Conservation (phyloP, 1,284 basidiomycete species). For the Porogramme epimiltina region DNA sequence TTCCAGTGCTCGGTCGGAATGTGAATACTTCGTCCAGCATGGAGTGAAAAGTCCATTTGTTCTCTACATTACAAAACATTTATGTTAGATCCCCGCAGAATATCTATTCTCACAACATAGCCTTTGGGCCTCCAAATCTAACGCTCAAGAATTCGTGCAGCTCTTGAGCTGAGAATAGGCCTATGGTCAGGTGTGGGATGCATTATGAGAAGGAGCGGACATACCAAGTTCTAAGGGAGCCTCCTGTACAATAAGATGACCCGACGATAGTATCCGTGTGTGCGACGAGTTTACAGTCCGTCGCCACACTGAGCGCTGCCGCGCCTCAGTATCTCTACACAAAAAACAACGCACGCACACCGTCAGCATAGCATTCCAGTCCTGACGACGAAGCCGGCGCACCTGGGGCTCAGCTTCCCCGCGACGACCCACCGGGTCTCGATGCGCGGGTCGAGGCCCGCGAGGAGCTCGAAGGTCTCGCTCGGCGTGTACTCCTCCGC, state of each 20-base stretch:
- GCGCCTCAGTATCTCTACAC: conserved; percentile 38
- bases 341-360: no score
- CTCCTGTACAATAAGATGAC: conserved; percentile 51
- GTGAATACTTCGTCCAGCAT: no score
- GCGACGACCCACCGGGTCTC: conserved; percentile 61
- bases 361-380: no score
- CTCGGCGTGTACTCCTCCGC: conserved; percentile 39
- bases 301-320: conserved; percentile 56
- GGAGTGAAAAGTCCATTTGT: no score
- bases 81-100: no score
- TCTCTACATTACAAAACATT: no score
- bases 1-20: no score
- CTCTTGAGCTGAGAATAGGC: conserved; percentile 19
- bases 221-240: conserved; percentile 27
- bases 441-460: conserved; percentile 48
- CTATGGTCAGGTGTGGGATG: no score
- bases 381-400: conserved; percentile 10
- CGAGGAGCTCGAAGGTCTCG: conserved; percentile 50
- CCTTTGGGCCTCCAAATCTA: conserved; percentile 3
- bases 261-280: conserved; percentile 50
- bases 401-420: conserved; percentile 16
- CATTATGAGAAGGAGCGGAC: background rate
- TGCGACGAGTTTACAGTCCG: conserved; percentile 61
- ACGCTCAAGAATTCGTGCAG: conserved; percentile 21
- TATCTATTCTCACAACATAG: no score